Base-by-base conservation (phyloP, 2,329 filamentous ascomycete genomes). In the Pseudocercospora musae region DNA sequence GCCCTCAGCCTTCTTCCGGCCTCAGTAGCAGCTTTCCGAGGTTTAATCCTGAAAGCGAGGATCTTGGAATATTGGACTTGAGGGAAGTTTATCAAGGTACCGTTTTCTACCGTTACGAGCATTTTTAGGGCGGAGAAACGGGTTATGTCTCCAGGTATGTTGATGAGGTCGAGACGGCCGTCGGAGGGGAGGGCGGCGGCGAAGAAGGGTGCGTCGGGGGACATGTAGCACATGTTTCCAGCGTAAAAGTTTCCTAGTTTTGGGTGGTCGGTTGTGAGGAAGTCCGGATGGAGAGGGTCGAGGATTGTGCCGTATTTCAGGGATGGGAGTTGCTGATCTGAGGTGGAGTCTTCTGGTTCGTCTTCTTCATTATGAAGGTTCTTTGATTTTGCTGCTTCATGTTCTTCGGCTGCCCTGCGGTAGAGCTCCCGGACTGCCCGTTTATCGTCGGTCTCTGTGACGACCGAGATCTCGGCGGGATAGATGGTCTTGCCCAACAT, bases 191-290 rank as follows among this genome's bases (percentile, higher is more conserved):
- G 83, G 0, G 94, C 85, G 0, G 91, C 89, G 25, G 91, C 82
- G 82, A 96, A 99, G 80, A 98, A 96, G 72, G 92, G 92, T 62
- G 88, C 84, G 67, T 94, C 89, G 11, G 91, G 84, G 0, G 93
- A 88, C 91, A 99, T 94, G 76, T 89, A 96, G 23, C 90, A 87
- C 89, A 98, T 96, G 75, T 97, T 99, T 65, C 95, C 95, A 31
- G 89, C 90, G 77, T 96, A 98, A 75, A 99, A 96, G 72, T 91
- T 97, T 52, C 92, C 92, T 59, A 99, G 80, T 29, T 89, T 91
- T 65, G 95, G 87, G 66, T 89, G 85, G 0, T 89, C 85, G 2
- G 89, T 78, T 20, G 89, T 78, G 64, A 89, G 83, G 92, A 95
- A 99, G 50, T 85, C 89, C 1, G 84, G 79, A 0, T 92, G 93